phyloP scores from a whole-genome alignment of 2,329 filamentous ascomycete species.

The Lecanicillium sp. region DNA sequence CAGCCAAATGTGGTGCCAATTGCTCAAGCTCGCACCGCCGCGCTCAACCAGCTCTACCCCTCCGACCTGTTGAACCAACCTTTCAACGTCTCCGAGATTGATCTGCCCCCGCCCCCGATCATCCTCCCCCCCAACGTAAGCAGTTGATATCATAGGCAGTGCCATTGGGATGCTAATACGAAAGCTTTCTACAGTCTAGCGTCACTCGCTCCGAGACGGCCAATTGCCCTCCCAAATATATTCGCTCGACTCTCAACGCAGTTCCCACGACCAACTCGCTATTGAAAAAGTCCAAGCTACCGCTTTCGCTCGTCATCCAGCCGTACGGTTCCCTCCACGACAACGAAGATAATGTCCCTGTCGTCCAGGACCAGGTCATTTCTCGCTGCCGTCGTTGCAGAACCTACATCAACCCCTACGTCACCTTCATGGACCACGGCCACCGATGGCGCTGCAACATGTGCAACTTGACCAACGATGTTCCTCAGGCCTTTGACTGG shows the following conservation, averaged over 20 bases:
- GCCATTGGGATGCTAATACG: conserved; percentile 31
- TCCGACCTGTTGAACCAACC: conserved; percentile 89
- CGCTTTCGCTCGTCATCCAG: conserved; percentile 92
- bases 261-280: conserved; percentile 88
- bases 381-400: conserved; percentile 91
- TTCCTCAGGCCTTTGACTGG: conserved; percentile 99
- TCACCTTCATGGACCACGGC: conserved; percentile 92
- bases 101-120: conserved; percentile 84
- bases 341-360: conserved; percentile 80
- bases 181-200: conserved; percentile 55
- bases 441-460: conserved; percentile 99
- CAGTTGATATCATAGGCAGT: conserved; percentile 19
- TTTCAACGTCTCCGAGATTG: conserved; percentile 89
- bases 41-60: conserved; percentile 83
- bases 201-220: conserved; percentile 86
- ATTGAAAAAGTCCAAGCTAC: conserved; percentile 93
- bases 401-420: conserved; percentile 97
- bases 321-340: conserved; percentile 92
- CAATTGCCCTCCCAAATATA: conserved; percentile 89
- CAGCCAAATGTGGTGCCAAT: conserved; percentile 44
- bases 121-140: conserved; percentile 87
- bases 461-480: conserved; percentile 98
- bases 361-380: conserved; percentile 95
- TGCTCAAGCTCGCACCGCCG: conserved; percentile 38
- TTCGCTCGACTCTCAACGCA: conserved; percentile 90